Evolutionary conservation across 2,329 filamentous ascomycete species (phyloP), one percentile per base, ranked within the genome.

Genomic region (Diaporthe sp.): DNA sequence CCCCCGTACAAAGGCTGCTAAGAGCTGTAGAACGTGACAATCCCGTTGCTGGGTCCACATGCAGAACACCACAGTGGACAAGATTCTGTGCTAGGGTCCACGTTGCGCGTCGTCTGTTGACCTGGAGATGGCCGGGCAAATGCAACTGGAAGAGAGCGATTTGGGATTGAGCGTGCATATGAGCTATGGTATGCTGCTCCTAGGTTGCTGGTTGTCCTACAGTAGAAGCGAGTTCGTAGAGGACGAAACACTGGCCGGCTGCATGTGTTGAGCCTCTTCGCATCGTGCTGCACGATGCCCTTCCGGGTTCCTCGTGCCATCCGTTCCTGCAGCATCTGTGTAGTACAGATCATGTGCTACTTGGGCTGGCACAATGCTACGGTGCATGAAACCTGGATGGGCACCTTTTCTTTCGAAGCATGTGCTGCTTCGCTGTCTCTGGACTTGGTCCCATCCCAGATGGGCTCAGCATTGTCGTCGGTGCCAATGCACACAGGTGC

Each of bases 261-360:
- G 34, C 34, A 34, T 34, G 34, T 34, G 31, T 68, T 68, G 31
- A 3, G 19, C 31, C 10, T 28, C 12, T 51, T 7, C 28, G 22
- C 9, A 55, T 42, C n/a, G 34, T 69, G n/a, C 13, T 22, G 34
- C 13, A n/a, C n/a, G n/a, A 55, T 39, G 34, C 17, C 13, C 13
- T 65, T 49, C 25, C 17, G n/a, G 28, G 10, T n/a, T 31, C 28
- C 17, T 13, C 13, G 61, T 49, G 28, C 5, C 25, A 46, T 42
- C 42, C 25, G 25, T 55, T 55, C 49, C 65, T 69, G 65, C 65
- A 69, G 65, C 9, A 69, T 69, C 46, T 53, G n/a, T 39, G 65
- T 69, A 2, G 15, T 69, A 69, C 49, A 69, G 49, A 55, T 39
- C 65, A 49, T 46, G n/a, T 17, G 15, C 31, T 53, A n/a, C 44